These are phyloP conservation scores for Phaffia australis DNA, from an alignment of 768 basidiomycete species.

Conservation along the genomic window DNA sequence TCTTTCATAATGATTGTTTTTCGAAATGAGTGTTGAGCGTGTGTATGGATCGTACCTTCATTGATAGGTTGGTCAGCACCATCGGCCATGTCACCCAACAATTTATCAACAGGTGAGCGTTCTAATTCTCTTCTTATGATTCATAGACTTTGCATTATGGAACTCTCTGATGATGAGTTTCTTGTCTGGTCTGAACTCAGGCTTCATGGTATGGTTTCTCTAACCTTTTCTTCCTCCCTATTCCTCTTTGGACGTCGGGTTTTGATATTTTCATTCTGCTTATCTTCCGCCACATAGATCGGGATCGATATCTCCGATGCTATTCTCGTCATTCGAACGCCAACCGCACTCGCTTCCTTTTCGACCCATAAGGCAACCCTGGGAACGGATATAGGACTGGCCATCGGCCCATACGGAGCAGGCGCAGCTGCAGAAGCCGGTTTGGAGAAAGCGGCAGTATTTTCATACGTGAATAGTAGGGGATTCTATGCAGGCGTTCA, in stretches of 20 bases:
- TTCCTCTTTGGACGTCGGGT: neutral
- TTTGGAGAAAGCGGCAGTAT: slow-evolving; percentile 35
- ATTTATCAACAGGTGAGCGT: slow-evolving; percentile 27
- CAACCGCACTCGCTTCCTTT: slow-evolving; percentile 36
- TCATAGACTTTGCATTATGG: too few species aligned
- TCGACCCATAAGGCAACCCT: slow-evolving; percentile 33
- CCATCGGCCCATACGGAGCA: slow-evolving; percentile 37
- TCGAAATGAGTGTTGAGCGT: neutral
- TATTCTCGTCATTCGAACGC: slow-evolving; percentile 36
- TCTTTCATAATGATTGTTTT: neutral
- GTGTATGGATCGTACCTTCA: slow-evolving; percentile 13
- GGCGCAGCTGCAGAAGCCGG: slow-evolving; percentile 37
- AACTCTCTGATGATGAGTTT: too few species aligned
- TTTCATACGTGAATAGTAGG: slow-evolving; percentile 33
- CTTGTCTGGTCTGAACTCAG: slow-evolving; percentile 27
- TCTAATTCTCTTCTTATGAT: neutral
- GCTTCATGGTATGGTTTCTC: slow-evolving; percentile 32
- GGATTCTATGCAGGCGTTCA: slow-evolving; percentile 39
- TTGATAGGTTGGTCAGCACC: slow-evolving; percentile 34
- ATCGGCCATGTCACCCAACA: slow-evolving; percentile 36
- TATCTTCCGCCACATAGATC: slow-evolving; percentile 6
- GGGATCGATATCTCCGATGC: slow-evolving; percentile 39
- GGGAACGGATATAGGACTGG: slow-evolving; percentile 31
- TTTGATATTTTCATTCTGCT: neutral
- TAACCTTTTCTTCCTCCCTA: neutral